These are phyloP conservation scores for Pythium periplocum DNA, from an alignment of 352 stramenopile species.

Conservation along the genomic window DNA sequence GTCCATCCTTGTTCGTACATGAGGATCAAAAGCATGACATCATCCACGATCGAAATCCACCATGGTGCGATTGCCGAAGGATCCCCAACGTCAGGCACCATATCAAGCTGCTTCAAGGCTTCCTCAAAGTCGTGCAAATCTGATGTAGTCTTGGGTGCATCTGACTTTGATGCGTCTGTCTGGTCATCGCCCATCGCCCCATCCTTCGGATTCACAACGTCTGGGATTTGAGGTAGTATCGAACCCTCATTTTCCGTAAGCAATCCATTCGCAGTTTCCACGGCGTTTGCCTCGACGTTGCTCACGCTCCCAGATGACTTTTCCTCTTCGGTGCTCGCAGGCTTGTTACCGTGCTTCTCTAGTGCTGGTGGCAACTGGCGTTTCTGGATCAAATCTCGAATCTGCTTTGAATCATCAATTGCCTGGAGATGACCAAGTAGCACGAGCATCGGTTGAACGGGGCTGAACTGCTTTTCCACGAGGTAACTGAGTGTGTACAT, in stretches of 20 bases:
- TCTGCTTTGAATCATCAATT: not conserved
- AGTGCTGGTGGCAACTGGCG: not conserved
- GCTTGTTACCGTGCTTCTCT: too few relatives aligned
- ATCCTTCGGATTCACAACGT: not conserved
- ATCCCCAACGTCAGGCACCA: slow-evolving; percentile 28
- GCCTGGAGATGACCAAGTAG: slow-evolving; percentile 13
- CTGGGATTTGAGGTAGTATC: too few relatives aligned
- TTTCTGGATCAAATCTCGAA: slow-evolving; percentile 10
- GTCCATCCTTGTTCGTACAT: slow-evolving; percentile 73
- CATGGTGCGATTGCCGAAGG: slow-evolving; percentile 42
- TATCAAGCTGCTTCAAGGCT: slow-evolving; percentile 38
- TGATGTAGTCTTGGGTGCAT: not conserved
- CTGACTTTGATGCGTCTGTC: not conserved
- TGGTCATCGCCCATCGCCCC: not conserved
- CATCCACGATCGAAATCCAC: slow-evolving; percentile 77
- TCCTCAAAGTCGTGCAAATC: slow-evolving; percentile 8
- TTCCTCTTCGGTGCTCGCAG: too few relatives aligned
- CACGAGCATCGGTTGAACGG: slow-evolving; percentile 14
- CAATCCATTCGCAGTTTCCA: too few relatives aligned
- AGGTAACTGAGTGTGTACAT: slow-evolving; percentile 47
- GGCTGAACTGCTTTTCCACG: slow-evolving; percentile 20
- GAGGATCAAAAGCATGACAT: slow-evolving; percentile 64
- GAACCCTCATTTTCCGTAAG: too few relatives aligned
- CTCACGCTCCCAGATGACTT: too few relatives aligned
- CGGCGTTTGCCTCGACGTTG: too few relatives aligned